A percentile compares a stretch with the other conserved stretches of the same genome.
These are phyloP conservation scores for Mallotus repandus DNA, from an alignment of 441 rosid species.

Conservation along the genomic window DNA sequence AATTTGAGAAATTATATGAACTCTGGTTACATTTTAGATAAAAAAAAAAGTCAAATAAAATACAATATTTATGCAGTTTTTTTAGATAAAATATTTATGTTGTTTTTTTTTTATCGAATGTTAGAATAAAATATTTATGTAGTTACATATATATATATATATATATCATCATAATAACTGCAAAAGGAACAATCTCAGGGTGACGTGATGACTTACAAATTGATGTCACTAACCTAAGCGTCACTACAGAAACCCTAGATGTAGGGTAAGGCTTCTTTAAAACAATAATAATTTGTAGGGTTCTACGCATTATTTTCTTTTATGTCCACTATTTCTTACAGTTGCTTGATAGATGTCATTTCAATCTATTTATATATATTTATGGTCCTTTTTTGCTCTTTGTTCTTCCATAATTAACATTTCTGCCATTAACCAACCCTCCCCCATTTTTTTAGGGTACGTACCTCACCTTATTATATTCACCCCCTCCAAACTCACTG, in stretches of 20 bases:
- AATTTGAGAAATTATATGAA: no score
- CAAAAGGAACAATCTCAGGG: slow-evolving; percentile 36
- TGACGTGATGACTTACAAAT: slow-evolving; percentile 15
- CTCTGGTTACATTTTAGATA: no score
- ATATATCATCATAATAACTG: slow-evolving; percentile 10
- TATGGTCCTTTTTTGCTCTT: neutral
- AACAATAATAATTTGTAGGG: neutral
- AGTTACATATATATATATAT: no score
- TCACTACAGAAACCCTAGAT: slow-evolving; percentile 23
- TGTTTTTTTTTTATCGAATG: no score
- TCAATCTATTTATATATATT: neutral
- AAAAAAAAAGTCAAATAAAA: no score
- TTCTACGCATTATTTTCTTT: slow-evolving; percentile 8
- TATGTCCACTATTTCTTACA: neutral
- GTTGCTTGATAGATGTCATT: slow-evolving; percentile 22
- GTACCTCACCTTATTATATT: neutral
- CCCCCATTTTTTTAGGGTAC: slow-evolving; percentile 5
- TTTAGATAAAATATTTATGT: no score
- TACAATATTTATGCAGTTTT: no score
- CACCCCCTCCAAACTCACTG: no score
- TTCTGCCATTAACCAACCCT: neutral
- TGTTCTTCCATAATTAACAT: neutral
- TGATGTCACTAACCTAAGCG: slow-evolving; percentile 19
- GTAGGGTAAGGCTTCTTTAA: neutral
- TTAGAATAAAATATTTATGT: no score